Percentiles rank a stretch among this genome's conserved stretches.
Evolutionary conservation across 2,329 filamentous ascomycete genomes (phyloP).

Genomic region (Amauroascus niger): DNA sequence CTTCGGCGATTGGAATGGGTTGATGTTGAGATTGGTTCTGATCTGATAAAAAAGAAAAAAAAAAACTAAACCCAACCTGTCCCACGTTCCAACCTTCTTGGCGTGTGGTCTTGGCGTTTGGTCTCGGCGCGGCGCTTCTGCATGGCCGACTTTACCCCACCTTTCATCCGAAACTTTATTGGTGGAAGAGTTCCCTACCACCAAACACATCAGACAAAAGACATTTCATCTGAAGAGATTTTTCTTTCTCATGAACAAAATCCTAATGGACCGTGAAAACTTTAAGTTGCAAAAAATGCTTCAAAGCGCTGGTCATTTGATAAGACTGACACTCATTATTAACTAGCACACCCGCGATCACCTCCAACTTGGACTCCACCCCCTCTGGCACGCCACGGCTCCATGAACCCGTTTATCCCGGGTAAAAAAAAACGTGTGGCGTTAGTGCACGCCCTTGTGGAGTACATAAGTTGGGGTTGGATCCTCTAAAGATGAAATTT

Average conservation of each 20-base stretch:
- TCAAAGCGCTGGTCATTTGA: not conserved
- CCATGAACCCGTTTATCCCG: not conserved
- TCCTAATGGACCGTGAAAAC: not conserved
- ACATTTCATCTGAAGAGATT: no score
- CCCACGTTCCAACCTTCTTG: not conserved
- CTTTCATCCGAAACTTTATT: slow-evolving; percentile 1
- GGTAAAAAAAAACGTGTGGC: not conserved
- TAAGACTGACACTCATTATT: not conserved
- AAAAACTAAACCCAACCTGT: no score
- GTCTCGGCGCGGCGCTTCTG: not conserved
- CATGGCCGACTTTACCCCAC: not conserved
- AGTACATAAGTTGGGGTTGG: slow-evolving; percentile 2
- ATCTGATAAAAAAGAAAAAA: not conserved
- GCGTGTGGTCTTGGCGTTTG: not conserved
- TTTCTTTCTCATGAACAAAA: not conserved
- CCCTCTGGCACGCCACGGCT: not conserved
- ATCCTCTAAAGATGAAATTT: not conserved
- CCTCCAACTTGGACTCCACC: not conserved
- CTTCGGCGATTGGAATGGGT: no score
- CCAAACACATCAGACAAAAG: no score
- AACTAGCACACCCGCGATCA: not conserved
- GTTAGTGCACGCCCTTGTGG: not conserved
- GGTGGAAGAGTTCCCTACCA: no score
- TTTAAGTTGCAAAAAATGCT: not conserved
- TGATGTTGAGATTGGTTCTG: not conserved